Base-by-base conservation (phyloP, 2,329 filamentous ascomycete species). In the Amesomyces nigricolor region DNA sequence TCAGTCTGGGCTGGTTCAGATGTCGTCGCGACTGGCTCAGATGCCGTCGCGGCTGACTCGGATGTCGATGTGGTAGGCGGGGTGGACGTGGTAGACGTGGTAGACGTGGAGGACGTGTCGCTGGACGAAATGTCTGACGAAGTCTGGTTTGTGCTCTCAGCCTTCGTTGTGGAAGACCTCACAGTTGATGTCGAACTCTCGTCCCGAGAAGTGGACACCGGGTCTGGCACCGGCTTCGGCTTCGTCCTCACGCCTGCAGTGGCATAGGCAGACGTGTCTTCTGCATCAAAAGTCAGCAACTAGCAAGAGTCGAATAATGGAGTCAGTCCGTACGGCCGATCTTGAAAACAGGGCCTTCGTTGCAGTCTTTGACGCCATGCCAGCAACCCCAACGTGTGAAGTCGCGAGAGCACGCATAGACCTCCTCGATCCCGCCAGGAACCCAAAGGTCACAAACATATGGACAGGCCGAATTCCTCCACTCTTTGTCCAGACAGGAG, bases 381-480 rank as follows among this genome's bases (percentile, higher is more conserved):
- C 13, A n/a, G 32, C 32, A 35, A 7, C 8, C 32, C 32, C 32
- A 35, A 7, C 8, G 32, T 35, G 32, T 35, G 32, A 16, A 32
- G 26, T 32, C 43, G 14, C 14, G 17, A 3, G 4, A 11, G 40
- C 53, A 57, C 17, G 16, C 35, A 30, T 50, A 40, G 19, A 52
- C 29, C 0, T 19, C 10, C 19, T 35, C 22, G 0, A 45, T 35
- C 3, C 11, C 2, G 14, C 30, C 19, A 14, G n/a, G 19, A 6
- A 1, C 17, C 16, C 5, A 26, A 26, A 26, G 22, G 22, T 32
- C 32, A 4, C 60, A 62, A 16, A 53, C 51, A 3, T 51, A 30
- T 4, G 57, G 51, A 39, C 58, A 62, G 16, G 9, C 13, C 4
- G 45, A 19, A n/a, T 30, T 17, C 7, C 13, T 30, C 51, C 54